Evolutionary conservation across 2,329 filamentous ascomycete species (phyloP).

Genomic region (Malbranchea cinnamomea): DNA sequence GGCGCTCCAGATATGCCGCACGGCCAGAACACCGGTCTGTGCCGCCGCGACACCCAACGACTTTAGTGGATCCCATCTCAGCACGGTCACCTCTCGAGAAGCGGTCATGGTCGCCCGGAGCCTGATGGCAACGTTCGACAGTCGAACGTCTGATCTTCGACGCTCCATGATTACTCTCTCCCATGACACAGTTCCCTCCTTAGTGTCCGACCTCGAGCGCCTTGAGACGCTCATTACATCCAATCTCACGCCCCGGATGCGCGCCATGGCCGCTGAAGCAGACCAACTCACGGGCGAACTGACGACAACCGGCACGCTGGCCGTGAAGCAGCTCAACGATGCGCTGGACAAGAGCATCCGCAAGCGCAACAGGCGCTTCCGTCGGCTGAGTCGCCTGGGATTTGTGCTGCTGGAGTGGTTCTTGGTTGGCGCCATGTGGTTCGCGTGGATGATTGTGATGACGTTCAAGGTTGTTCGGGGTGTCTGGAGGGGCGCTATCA

Average conservation of each 20-base stretch:
- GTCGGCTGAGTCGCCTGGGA: slow-evolving; percentile 59
- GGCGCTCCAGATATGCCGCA: slow-evolving; percentile 61
- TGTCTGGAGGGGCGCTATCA: slow-evolving; percentile 43
- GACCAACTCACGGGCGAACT: slow-evolving; percentile 66
- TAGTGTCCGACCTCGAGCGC: slow-evolving; percentile 29
- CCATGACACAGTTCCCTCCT: slow-evolving; percentile 26
- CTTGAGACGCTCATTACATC: slow-evolving; percentile 34
- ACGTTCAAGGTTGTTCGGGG: slow-evolving; percentile 52
- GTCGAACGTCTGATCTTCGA: slow-evolving; percentile 29
- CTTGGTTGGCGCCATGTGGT: slow-evolving; percentile 83
- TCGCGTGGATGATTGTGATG: slow-evolving; percentile 80
- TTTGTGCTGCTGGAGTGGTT: slow-evolving; percentile 80
- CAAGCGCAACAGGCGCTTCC: slow-evolving; percentile 57
- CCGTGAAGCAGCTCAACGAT: slow-evolving; percentile 68
- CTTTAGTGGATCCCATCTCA: no score
- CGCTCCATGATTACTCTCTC: slow-evolving; percentile 32
- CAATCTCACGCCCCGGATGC: slow-evolving; percentile 43
- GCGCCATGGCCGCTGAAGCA: slow-evolving; percentile 58
- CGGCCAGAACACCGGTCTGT: no score
- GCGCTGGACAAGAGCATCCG: slow-evolving; percentile 54
- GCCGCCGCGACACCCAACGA: no score
- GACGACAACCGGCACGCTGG: slow-evolving; percentile 59
- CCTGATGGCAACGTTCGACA: slow-evolving; percentile 34
- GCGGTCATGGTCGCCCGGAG: slow-evolving; percentile 38
- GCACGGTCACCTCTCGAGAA: no score